Conservation (phyloP, 164 flowering plant genomes). For the Chimonanthus praecox region DNA sequence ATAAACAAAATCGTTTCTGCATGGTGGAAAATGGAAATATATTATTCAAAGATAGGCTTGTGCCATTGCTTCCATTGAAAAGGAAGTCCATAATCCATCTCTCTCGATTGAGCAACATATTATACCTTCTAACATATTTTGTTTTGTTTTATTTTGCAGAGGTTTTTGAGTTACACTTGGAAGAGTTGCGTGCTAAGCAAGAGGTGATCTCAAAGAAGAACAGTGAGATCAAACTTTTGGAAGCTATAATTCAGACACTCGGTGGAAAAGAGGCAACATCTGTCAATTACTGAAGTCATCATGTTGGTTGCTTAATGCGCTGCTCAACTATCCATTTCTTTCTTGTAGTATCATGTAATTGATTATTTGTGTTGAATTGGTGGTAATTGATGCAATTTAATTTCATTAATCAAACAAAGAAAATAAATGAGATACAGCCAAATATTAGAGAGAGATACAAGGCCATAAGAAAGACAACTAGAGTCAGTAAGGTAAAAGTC, state of each 20-base stretch:
- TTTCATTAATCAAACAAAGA: no score
- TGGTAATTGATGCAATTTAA: no score
- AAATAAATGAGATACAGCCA: no score
- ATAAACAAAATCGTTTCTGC: not conserved
- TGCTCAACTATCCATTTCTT: not conserved
- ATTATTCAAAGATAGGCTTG: not conserved
- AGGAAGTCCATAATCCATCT: no score
- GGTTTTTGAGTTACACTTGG: slow-evolving; percentile 86
- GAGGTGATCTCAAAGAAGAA: slow-evolving; percentile 70
- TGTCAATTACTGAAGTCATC: not conserved
- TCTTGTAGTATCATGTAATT: not conserved
- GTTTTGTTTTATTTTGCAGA: slow-evolving; percentile 36
- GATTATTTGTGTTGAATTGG: no score
- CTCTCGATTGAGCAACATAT: not conserved
- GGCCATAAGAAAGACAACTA: no score
- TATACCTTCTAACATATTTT: no score
- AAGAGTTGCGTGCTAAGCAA: slow-evolving; percentile 82
- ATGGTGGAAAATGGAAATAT: not conserved
- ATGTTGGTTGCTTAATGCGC: not conserved
- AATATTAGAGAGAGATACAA: no score
- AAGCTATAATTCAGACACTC: slow-evolving; percentile 86
- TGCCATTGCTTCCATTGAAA: not conserved
- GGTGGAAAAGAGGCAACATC: slow-evolving; percentile 43
- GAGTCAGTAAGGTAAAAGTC: no score
- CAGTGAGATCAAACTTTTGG: slow-evolving; percentile 72